Evolutionary conservation across 805 yeast genomes (phyloP).

Genomic region (Saturnispora sekii): DNA sequence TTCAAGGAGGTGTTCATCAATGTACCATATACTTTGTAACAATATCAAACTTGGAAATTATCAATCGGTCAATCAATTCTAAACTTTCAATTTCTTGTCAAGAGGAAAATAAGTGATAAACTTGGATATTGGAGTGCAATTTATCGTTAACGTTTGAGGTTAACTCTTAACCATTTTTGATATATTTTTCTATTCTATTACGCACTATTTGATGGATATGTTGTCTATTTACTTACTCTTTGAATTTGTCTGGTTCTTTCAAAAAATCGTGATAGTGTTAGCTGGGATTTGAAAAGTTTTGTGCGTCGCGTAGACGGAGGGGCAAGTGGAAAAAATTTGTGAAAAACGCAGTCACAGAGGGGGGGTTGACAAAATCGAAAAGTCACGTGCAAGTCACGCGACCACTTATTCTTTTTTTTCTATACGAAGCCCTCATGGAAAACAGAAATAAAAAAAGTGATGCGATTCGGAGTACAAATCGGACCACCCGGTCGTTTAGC

Average conservation of each 20-base stretch:
- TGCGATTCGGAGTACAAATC: not conserved
- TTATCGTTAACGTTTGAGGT: too few relatives aligned
- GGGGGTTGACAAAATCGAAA: not conserved
- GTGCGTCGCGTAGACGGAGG: not conserved
- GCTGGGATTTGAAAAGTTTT: constrained; percentile 6
- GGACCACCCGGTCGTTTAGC: constrained; percentile 5
- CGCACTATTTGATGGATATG: too few relatives aligned
- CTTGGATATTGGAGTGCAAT: too few relatives aligned
- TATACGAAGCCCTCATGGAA: not conserved
- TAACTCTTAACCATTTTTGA: too few relatives aligned
- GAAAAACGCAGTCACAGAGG: not conserved
- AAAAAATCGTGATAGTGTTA: not conserved
- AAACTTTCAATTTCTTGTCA: too few relatives aligned
- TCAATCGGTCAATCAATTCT: too few relatives aligned
- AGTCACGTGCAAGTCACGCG: not conserved
- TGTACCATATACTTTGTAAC: too few relatives aligned
- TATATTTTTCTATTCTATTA: too few relatives aligned
- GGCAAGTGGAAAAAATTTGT: not conserved
- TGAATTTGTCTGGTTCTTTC: constrained; percentile 11
- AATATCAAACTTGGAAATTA: too few relatives aligned
- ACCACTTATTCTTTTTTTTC: not conserved
- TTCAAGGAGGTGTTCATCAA: too few relatives aligned
- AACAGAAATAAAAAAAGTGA: not conserved
- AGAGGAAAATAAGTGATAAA: too few relatives aligned
- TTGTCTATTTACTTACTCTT: constrained; percentile 6